Conservation (phyloP, 176 grass and related monocot genomes). For the Elaeis guineensis region DNA sequence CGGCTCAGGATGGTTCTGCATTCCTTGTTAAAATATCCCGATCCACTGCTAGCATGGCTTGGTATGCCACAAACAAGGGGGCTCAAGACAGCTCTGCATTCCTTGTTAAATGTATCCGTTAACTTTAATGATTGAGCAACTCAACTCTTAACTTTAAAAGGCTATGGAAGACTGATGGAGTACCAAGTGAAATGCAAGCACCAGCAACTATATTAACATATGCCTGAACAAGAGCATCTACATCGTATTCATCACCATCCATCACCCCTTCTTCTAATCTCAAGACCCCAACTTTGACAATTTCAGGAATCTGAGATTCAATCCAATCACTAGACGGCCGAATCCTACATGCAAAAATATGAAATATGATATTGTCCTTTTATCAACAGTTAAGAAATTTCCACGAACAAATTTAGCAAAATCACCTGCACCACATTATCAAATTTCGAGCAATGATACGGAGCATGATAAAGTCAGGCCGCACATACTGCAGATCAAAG, state of each 20-base stretch:
- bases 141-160: too few relatives aligned
- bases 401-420: neutral
- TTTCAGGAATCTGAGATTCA: slow-evolving; percentile 77
- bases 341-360: slow-evolving; percentile 34
- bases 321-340: slow-evolving; percentile 70
- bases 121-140: neutral
- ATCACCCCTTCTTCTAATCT: slow-evolving; percentile 47
- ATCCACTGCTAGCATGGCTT: too few relatives aligned
- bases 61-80: too few relatives aligned
- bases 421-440: slow-evolving; percentile 91
- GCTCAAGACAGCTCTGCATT: too few relatives aligned
- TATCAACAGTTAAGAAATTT: too few relatives aligned
- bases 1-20: too few relatives aligned
- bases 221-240: slow-evolving; percentile 82
- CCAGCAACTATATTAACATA: slow-evolving; percentile 92
- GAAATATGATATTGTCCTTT: too few relatives aligned
- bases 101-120: too few relatives aligned
- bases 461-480: slow-evolving; percentile 98
- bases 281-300: slow-evolving; percentile 51
- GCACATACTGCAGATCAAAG: slow-evolving; percentile 90
- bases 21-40: too few relatives aligned
- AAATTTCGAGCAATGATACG: slow-evolving; percentile 79
- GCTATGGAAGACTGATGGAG: slow-evolving; percentile 14
- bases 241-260: slow-evolving; percentile 57
- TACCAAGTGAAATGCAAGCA: slow-evolving; percentile 88